Evolutionary conservation across 2,329 filamentous ascomycete species (phyloP).

Genomic region (Rachicladosporium sp.): DNA sequence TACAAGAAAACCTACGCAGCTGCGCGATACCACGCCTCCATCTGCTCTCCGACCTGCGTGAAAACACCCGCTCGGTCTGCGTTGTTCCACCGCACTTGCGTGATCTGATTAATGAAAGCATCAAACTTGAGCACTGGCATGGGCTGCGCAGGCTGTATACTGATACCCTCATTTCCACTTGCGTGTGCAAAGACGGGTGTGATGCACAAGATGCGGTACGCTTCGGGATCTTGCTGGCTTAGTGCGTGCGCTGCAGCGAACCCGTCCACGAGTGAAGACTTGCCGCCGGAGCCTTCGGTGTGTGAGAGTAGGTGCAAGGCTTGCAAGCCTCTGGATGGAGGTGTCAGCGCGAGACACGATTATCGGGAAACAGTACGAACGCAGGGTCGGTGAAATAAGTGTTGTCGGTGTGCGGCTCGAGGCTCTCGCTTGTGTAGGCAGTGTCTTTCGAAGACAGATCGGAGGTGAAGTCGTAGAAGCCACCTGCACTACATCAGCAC

Average conservation of each 20-base stretch:
- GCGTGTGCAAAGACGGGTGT: conserved; percentile 63
- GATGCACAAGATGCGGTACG: conserved; percentile 46
- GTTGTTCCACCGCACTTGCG: conserved; percentile 83
- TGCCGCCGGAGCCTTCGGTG: conserved; percentile 56
- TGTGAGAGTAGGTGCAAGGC: conserved; percentile 86
- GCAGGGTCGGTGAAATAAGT: conserved; percentile 86
- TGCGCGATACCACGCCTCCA: conserved; percentile 61
- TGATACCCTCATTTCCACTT: conserved; percentile 74
- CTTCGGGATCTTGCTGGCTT: conserved; percentile 37
- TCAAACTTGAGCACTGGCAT: no score
- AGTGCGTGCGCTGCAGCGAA: conserved; percentile 60
- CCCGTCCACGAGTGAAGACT: conserved; percentile 74
- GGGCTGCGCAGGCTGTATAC: conserved; percentile 67
- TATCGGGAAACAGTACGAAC: no score
- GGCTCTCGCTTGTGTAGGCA: conserved; percentile 66
- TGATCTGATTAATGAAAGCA: no score
- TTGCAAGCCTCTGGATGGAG: conserved; percentile 60
- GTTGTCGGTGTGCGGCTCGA: conserved; percentile 82
- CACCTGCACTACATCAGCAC: conserved; percentile 36
- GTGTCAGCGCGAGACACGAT: no score
- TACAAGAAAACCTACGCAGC: conserved; percentile 40
- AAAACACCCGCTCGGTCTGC: conserved; percentile 67
- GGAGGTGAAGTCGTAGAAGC: conserved; percentile 77
- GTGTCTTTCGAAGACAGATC: conserved; percentile 63
- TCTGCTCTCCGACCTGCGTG: conserved; percentile 30